phyloP scores from a whole-genome alignment of 1,284 basidiomycete genomes.

The Trametes hirsuta region DNA sequence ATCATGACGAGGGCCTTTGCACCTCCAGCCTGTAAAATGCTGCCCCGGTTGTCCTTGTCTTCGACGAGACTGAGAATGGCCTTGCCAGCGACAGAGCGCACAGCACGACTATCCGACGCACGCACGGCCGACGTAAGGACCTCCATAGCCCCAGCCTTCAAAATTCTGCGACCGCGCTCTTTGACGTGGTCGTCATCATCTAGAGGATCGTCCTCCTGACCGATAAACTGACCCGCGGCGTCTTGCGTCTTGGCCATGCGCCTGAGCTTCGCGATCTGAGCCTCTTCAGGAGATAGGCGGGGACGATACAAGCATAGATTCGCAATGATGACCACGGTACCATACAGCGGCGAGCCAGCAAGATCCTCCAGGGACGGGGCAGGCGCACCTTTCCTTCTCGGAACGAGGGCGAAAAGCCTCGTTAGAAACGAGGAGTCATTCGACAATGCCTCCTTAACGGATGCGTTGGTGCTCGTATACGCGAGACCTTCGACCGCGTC shows the following conservation, averaged over 20 bases:
- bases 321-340: slow-evolving; percentile 71
- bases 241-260: slow-evolving; percentile 61
- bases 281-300: slow-evolving; percentile 75
- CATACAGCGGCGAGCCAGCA: slow-evolving; percentile 68
- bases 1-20: slow-evolving; percentile 72
- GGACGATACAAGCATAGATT: slow-evolving; percentile 77
- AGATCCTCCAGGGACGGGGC: slow-evolving; percentile 35
- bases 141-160: slow-evolving; percentile 65
- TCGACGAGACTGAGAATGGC: slow-evolving; percentile 76
- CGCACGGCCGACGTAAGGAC: slow-evolving; percentile 63
- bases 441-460: slow-evolving; percentile 68
- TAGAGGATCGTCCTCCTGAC: slow-evolving; percentile 37
- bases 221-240: slow-evolving; percentile 31
- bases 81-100: slow-evolving; percentile 53
- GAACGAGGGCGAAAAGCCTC: slow-evolving; percentile 62
- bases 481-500: slow-evolving; percentile 85
- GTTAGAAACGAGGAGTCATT: slow-evolving; percentile 59
- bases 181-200: slow-evolving; percentile 70
- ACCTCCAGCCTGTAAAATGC: slow-evolving; percentile 84
- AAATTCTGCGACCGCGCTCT: slow-evolving; percentile 55
- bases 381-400: slow-evolving; percentile 46
- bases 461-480: slow-evolving; percentile 72
- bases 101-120: slow-evolving; percentile 56
- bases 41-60: slow-evolving; percentile 76
- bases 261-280: slow-evolving; percentile 77